Conservation (phyloP, 768 basidiomycete genomes). For the Lactifluus subvellereus region DNA sequence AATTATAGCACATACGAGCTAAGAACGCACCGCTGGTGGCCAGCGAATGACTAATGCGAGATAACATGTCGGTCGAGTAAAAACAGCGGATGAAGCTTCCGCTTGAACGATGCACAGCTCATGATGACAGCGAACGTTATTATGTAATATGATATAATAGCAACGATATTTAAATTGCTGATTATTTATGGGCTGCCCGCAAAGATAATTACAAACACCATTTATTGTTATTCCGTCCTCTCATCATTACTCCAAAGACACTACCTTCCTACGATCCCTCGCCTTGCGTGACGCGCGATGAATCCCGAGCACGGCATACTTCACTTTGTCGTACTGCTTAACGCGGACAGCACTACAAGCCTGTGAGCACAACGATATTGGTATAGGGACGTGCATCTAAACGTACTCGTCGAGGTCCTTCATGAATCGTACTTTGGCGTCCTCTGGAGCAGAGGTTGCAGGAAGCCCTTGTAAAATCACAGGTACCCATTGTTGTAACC, state of each 20-base stretch:
- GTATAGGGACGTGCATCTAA: background rate
- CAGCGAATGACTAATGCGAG: slow-evolving; percentile 55
- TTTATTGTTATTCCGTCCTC: background rate
- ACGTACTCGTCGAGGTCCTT: slow-evolving; percentile 69
- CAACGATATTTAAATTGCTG: background rate
- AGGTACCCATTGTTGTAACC: slow-evolving; percentile 69
- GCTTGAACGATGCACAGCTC: background rate
- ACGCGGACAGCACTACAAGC: slow-evolving; percentile 53
- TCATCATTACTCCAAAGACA: slow-evolving; percentile 33
- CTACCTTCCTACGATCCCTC: slow-evolving; percentile 52
- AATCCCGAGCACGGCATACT: slow-evolving; percentile 65
- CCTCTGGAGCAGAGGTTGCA: slow-evolving; percentile 48
- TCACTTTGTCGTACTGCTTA: slow-evolving; percentile 72
- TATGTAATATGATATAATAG: slow-evolving; percentile 12
- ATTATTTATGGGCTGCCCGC: background rate
- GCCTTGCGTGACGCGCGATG: slow-evolving; percentile 72
- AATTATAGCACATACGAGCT: background rate
- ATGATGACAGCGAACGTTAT: background rate
- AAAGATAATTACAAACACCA: slow-evolving; percentile 23
- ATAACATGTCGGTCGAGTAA: slow-evolving; percentile 43
- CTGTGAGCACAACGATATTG: slow-evolving; percentile 17
- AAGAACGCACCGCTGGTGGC: slow-evolving; percentile 42
- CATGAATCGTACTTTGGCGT: slow-evolving; percentile 68
- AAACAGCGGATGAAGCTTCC: background rate
- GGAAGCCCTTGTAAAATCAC: slow-evolving; percentile 67